Conservation (phyloP, 2,329 filamentous ascomycete species). For the Calonectria naviculata region DNA sequence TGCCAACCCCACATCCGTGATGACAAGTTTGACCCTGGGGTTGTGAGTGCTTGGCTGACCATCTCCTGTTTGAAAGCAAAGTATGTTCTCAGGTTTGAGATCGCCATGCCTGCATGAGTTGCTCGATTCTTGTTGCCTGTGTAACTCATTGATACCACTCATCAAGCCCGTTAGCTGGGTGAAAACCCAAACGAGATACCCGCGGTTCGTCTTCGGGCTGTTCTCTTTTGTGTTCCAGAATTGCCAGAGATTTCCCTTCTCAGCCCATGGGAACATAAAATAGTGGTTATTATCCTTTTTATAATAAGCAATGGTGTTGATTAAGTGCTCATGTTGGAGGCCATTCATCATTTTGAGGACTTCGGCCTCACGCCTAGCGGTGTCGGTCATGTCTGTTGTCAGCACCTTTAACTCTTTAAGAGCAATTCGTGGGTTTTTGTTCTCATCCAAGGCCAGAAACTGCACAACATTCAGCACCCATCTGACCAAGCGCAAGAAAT, state of each 20-base stretch:
- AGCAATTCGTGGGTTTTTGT: background rate
- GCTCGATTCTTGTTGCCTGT: background rate
- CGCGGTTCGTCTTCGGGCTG: background rate
- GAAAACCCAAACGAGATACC: constrained; percentile 15
- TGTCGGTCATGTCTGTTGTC: background rate
- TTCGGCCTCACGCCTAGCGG: background rate
- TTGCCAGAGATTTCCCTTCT: constrained; percentile 28
- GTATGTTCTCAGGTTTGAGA: constrained; percentile 39
- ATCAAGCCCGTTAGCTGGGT: constrained; percentile 10
- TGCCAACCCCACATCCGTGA: constrained; percentile 15
- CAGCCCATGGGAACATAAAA: constrained; percentile 35
- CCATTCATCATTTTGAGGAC: constrained; percentile 7
- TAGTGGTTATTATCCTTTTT: constrained; percentile 9
- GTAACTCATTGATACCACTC: constrained; percentile 8
- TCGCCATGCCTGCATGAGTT: constrained; percentile 14
- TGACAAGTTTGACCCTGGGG: constrained; percentile 4
- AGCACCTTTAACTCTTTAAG: background rate
- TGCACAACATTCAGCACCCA: background rate
- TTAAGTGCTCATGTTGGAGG: constrained; percentile 9
- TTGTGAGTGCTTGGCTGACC: background rate
- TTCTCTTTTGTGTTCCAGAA: constrained; percentile 20
- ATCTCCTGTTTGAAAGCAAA: constrained; percentile 2
- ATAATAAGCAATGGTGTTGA: constrained; percentile 22
- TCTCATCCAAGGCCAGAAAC: background rate
- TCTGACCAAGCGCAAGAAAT: background rate